phyloP scores from a whole-genome alignment of 1,139 yeast species.

The Sugiyamaella neomexicana region DNA sequence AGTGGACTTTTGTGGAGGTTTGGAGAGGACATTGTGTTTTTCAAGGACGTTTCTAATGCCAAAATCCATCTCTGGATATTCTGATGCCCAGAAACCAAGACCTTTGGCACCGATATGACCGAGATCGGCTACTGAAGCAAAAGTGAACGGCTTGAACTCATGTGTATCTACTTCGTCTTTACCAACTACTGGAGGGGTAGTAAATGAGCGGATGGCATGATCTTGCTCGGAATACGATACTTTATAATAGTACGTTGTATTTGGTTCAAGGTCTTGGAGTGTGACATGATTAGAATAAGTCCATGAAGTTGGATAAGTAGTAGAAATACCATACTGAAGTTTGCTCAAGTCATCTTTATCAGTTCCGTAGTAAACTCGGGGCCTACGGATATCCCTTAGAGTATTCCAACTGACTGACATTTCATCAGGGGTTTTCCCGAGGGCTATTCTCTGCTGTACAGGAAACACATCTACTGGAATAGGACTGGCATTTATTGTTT shows the following conservation, averaged over 20 bases:
- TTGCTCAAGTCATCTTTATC: conserved; percentile 25
- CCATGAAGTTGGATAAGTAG: conserved; percentile 35
- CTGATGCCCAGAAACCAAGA: conserved; percentile 26
- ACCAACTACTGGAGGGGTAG: conserved; percentile 27
- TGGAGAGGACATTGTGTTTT: conserved; percentile 11
- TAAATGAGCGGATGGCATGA: conserved; percentile 25
- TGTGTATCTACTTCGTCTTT: conserved; percentile 16
- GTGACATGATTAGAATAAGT: conserved; percentile 37
- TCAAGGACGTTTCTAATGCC: conserved; percentile 15
- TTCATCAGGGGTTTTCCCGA: conserved; percentile 20
- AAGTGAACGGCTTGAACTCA: conserved; percentile 25
- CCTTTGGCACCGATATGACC: conserved; percentile 36
- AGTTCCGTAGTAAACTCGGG: conserved; percentile 33
- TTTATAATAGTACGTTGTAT: conserved; percentile 36
- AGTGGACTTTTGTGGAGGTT: conserved; percentile 29
- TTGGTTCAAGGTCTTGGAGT: conserved; percentile 31
- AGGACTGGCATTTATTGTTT: conserved; percentile 16
- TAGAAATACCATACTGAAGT: conserved; percentile 30
- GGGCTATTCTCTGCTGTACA: conserved; percentile 24
- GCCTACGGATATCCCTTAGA: conserved; percentile 23
- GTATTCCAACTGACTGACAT: conserved; percentile 32
- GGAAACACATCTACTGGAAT: conserved; percentile 21
- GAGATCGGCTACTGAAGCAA: conserved; percentile 34
- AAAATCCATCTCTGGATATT: conserved; percentile 24
- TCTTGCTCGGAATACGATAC: conserved; percentile 26